Conservation (phyloP, 2,329 filamentous ascomycete species). For the Aureobasidium sp. region DNA sequence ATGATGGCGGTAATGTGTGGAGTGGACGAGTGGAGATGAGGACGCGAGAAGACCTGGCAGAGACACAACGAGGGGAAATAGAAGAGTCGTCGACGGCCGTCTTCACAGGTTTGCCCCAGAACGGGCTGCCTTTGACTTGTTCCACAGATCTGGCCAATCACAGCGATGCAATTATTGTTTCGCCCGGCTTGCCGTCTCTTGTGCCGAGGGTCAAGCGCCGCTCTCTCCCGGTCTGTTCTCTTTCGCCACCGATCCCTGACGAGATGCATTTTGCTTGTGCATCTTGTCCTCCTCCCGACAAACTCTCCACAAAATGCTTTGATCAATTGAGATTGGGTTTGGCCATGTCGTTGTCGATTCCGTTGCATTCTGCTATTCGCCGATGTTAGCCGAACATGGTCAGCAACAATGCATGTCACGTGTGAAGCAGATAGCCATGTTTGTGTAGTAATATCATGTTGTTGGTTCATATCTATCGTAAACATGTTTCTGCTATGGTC, state of each 20-base stretch:
- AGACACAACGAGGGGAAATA: not conserved
- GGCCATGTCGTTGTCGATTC: not conserved
- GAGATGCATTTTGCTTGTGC: not conserved
- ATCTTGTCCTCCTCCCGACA: not conserved
- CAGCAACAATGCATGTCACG: not conserved
- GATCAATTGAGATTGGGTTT: not conserved
- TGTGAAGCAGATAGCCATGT: not conserved
- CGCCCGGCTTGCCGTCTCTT: conserved; percentile 1
- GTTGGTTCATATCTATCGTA: no score
- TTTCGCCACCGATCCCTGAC: conserved; percentile 14
- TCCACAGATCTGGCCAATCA: conserved; percentile 6
- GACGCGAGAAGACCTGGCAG: not conserved
- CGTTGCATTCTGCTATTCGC: not conserved
- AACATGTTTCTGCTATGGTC: no score
- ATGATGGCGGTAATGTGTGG: conserved; percentile 23
- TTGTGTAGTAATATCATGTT: no score
- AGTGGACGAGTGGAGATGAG: conserved; percentile 20
- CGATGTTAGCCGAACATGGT: not conserved
- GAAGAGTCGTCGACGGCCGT: conserved; percentile 11
- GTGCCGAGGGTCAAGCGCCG: conserved; percentile 7
- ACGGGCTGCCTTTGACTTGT: not conserved
- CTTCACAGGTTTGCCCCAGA: conserved; percentile 9
- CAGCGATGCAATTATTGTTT: not conserved
- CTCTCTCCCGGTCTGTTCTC: not conserved
- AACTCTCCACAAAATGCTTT: not conserved